Evolutionary conservation across 495 filamentous ascomycete genomes (phyloP).

Genomic region (Tuber microsphaerosporum): DNA sequence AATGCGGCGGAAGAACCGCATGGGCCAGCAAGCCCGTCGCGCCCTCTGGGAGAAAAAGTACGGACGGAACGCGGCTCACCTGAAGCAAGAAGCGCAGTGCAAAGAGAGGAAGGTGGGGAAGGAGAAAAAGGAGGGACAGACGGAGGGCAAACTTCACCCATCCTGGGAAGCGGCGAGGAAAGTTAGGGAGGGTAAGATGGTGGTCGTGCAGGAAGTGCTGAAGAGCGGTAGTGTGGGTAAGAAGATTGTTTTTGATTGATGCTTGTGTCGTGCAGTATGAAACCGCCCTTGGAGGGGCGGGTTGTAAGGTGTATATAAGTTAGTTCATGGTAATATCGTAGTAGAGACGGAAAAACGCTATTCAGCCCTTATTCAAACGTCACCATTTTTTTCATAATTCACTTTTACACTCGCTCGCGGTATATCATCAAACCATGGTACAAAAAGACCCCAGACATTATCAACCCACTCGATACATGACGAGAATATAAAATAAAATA

Average conservation of each 20-base stretch:
- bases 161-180: constrained; percentile 86
- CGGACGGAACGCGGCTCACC: constrained; percentile 66
- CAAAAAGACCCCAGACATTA: neutral
- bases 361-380: neutral
- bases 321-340: neutral
- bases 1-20: constrained; percentile 63
- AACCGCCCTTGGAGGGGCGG: neutral
- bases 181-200: constrained; percentile 61
- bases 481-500: constrained; percentile 8
- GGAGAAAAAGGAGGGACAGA: constrained; percentile 9
- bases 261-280: neutral
- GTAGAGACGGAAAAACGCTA: too few species aligned
- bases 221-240: constrained; percentile 51
- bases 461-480: neutral
- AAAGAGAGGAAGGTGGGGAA: constrained; percentile 41
- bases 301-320: neutral
- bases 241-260: constrained; percentile 83
- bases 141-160: constrained; percentile 65
- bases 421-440: too few species aligned
- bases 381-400: neutral
- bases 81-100: constrained; percentile 49
- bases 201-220: constrained; percentile 52
- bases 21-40: constrained; percentile 79
- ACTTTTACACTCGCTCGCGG: neutral
- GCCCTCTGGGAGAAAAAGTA: constrained; percentile 90